Evolutionary conservation across 177 flowering plant species (phyloP), one percentile per base, ranked within the genome.

Genomic region (Tripterygium wilfordii): DNA sequence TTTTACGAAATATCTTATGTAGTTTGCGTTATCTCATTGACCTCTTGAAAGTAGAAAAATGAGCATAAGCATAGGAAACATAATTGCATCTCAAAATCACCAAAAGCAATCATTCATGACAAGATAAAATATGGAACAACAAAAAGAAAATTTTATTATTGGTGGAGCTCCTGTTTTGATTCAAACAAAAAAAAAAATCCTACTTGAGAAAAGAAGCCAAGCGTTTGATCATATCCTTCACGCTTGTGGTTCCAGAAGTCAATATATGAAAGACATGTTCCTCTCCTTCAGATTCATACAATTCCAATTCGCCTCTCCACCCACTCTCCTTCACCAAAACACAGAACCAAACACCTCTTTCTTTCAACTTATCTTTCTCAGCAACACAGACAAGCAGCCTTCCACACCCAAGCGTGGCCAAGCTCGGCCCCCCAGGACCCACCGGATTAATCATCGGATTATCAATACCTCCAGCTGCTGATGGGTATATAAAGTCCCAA

Each of bases 371-470:
- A 37, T 67, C 71, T 25, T 49, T 33, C 36, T 35, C 66, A 3
- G 61, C 57, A 3, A 57, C 64, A 7, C 42, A 20, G 28, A 67
- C 47, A 4, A 67, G 51, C 49, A 67, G 8, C 57, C 41, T 27
- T 0, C 15, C 2, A 18, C 71, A 73, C 25, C 62, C 77, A 1
- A 77, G 50, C 28, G 44, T 38, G 0, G 60, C 45, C 57, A 78
- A 49, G 42, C 72, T 65, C n/a, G 78, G 75, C 6, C 65, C 72
- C 0, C 53, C 66, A 0, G 46, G 38, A 4, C 14, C 75, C 14
- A 80, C 2, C 3, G 75, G 79, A 24, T 80, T 77, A 2, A 75
- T 36, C 59, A 26, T 19, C 17, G 79, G 70, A 22, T 63, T 54
- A 49, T 75, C 70, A 1, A 72, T 35, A 3, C 83, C 77, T 0